A percentile compares a stretch with the other conserved stretches of the same genome.
phyloP scores from a whole-genome alignment of 208 protist genomes.

The Trypanosoma scelopori region DNA sequence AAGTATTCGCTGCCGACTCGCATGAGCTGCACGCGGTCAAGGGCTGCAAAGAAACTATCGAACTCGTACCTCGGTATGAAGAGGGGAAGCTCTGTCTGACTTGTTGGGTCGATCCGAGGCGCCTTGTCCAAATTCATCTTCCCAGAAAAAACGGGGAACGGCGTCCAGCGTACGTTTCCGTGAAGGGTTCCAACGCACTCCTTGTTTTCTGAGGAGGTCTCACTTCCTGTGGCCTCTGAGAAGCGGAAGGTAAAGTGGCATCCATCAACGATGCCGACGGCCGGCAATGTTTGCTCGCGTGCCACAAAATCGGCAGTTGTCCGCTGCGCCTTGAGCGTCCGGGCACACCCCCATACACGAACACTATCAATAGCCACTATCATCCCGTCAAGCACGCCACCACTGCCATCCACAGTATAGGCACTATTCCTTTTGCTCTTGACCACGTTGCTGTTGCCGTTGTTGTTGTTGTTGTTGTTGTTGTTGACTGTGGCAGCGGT shows the following conservation, averaged over 20 bases:
- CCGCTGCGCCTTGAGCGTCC: conserved; percentile 30
- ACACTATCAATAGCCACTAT: conserved; percentile 42
- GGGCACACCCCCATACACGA: conserved; percentile 40
- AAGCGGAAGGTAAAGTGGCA: conserved; percentile 41
- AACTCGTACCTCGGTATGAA: conserved; percentile 39
- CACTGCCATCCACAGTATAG: neutral
- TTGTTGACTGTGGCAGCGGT: neutral
- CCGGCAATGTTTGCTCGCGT: conserved; percentile 40
- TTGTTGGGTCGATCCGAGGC: conserved; percentile 13
- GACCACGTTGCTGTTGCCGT: neutral
- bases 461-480: neutral
- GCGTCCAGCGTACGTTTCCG: conserved; percentile 41
- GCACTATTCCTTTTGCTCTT: neutral
- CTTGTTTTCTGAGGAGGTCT: conserved; percentile 31
- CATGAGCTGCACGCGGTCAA: conserved; percentile 25
- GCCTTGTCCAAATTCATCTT: conserved; percentile 33
- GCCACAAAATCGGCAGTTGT: conserved; percentile 39
- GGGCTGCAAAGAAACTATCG: conserved; percentile 27
- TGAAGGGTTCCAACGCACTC: conserved; percentile 31
- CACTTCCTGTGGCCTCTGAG: conserved; percentile 34
- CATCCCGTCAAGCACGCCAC: conserved; percentile 5
- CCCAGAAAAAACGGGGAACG: conserved; percentile 30
- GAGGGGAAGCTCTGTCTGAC: conserved; percentile 15
- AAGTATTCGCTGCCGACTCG: conserved; percentile 25
- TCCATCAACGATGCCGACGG: conserved; percentile 20